These are phyloP conservation scores for Tulasnella calospora DNA, from an alignment of 768 basidiomycete species.

Conservation along the genomic window DNA sequence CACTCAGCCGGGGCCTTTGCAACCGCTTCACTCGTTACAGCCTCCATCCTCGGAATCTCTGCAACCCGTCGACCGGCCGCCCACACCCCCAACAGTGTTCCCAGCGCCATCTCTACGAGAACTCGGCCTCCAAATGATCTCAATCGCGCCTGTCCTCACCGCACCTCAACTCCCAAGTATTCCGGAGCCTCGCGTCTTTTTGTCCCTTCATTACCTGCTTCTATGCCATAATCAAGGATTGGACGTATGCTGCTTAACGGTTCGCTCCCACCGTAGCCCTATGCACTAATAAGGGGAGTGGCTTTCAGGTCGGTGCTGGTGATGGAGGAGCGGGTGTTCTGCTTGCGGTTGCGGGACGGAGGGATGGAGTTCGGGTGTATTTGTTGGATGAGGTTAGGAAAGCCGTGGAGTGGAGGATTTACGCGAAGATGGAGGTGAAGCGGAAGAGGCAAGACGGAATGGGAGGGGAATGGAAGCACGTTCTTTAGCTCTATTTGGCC, in stretches of 20 bases:
- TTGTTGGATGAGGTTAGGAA: slow-evolving; percentile 82
- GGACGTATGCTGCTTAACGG: slow-evolving; percentile 77
- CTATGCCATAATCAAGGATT: slow-evolving; percentile 82
- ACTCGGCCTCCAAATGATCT: too few relatives aligned
- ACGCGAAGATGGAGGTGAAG: slow-evolving; percentile 70
- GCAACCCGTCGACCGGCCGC: too few relatives aligned
- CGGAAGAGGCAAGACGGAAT: slow-evolving; percentile 41
- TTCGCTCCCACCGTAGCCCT: slow-evolving; percentile 70
- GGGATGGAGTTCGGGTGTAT: slow-evolving; percentile 84
- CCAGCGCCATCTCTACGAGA: too few relatives aligned
- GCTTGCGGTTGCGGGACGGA: slow-evolving; percentile 81
- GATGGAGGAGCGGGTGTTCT: slow-evolving; percentile 43
- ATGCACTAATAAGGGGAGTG: slow-evolving; percentile 47
- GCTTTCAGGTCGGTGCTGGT: too few relatives aligned
- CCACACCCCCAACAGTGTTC: too few relatives aligned
- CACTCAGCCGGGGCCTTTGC: slow-evolving; percentile 57
- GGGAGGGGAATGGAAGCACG: too few relatives aligned
- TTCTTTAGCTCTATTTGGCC: too few relatives aligned
- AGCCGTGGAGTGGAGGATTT: slow-evolving; percentile 82
- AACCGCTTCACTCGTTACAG: too few relatives aligned
- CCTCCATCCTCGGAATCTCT: too few relatives aligned
- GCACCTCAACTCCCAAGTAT: slow-evolving; percentile 39
- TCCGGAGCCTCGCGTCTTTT: slow-evolving; percentile 71
- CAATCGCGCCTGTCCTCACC: too few relatives aligned
- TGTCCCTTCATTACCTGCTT: slow-evolving; percentile 74